phyloP scores from a whole-genome alignment of 1,284 basidiomycete genomes.

The Marasmius fiardii region DNA sequence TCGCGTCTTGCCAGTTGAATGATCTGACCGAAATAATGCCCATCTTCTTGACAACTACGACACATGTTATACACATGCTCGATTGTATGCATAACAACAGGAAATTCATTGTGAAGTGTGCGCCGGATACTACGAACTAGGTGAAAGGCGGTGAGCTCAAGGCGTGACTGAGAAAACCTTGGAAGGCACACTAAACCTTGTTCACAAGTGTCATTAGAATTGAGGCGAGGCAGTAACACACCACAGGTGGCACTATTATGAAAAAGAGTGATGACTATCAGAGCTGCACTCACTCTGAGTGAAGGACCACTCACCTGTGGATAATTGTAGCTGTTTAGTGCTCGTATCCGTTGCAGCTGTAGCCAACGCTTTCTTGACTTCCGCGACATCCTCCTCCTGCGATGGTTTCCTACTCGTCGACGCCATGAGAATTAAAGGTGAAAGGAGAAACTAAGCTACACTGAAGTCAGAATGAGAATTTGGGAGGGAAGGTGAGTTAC shows the following conservation, averaged over 20 bases:
- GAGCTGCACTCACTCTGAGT: background rate
- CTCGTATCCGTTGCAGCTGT: slow-evolving; percentile 37
- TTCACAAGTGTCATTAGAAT: slow-evolving; percentile 99
- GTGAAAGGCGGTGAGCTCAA: slow-evolving; percentile 6
- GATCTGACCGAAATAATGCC: slow-evolving; percentile 89
- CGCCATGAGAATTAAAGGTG: slow-evolving; percentile 2
- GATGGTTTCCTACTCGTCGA: slow-evolving; percentile 6
- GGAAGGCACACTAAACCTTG: slow-evolving; percentile 61
- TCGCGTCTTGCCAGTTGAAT: slow-evolving; percentile 85
- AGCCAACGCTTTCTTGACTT: slow-evolving; percentile 60
- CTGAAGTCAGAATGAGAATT: background rate
- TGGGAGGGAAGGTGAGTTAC: too few relatives aligned
- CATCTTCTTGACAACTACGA: slow-evolving; percentile 68
- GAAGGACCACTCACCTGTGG: slow-evolving; percentile 32
- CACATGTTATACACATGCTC: slow-evolving; percentile 79
- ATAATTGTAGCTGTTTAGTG: slow-evolving; percentile 30
- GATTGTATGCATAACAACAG: slow-evolving; percentile 93
- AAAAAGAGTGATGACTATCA: background rate
- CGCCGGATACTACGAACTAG: slow-evolving; percentile 93
- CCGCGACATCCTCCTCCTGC: slow-evolving; percentile 54
- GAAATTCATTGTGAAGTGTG: slow-evolving; percentile 96
- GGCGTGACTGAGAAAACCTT: background rate
- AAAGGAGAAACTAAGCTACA: background rate
- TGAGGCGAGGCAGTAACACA: slow-evolving; percentile 91
- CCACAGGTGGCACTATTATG: slow-evolving; percentile 67